Evolutionary conservation across 2,329 filamentous ascomycete genomes (phyloP), one percentile per base, ranked within the genome.

Genomic region (Fusarium devonianum): DNA sequence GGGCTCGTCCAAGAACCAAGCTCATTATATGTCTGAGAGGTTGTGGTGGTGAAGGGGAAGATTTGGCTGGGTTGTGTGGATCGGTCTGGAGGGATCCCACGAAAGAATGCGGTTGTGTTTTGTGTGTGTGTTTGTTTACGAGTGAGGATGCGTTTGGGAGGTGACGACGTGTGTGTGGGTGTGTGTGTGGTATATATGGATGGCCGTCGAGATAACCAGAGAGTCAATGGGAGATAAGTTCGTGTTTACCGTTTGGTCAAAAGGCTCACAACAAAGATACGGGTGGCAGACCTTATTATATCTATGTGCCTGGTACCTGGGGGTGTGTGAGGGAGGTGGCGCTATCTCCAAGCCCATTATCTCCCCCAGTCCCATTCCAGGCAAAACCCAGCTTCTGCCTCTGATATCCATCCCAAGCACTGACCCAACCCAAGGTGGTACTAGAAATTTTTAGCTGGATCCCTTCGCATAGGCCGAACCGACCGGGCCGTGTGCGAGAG

Each of bases 1-100:
- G 58, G 52, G 49, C 63, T 64, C 63, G 63, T 43, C 63, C 49
- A 53, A 61, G 62, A 43, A 59, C 63, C 35, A 43, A 47, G 57
- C 58, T 65, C 63, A 65, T 65, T 61, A 49, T 65, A 46, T 41
- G 26, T 48, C 34, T 46, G 44, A 46, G 46, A 52, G 39, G 7
- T 21, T 33, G 41, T 57, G 23, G 19, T 34, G 17, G 23, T 21
- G 21, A 32, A 9, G 26, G 23, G 21, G 45, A 30, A 18, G 29
- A 18, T 32, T 36, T 42, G 26, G 30, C 26, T 41, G 42, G 23
- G 12, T 25, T 5, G 40, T 23, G 46, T 45, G 55, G 50, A 59
- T 56, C 56, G 13, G 37, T 37, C 33, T 59, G 55, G 55, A 58
- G 49, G 55, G 55, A 59, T 41, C 56, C 51, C n/a, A n/a, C n/a